A percentile compares a stretch with the other conserved stretches of the same genome.
phyloP scores from a whole-genome alignment of 1,139 yeast species.

The Candida tropicalis region DNA sequence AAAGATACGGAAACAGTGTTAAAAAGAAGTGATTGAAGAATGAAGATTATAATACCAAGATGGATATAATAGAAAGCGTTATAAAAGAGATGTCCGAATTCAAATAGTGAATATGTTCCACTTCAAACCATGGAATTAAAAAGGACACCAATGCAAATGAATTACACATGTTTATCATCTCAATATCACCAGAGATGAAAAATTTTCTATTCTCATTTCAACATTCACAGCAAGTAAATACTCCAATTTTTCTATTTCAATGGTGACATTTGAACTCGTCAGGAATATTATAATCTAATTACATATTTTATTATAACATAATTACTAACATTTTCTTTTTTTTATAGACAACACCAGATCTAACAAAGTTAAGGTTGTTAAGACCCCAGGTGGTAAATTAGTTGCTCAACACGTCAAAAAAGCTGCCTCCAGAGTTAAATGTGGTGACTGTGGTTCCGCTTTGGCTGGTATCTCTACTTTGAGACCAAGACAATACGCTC shows the following conservation, averaged over 20 bases:
- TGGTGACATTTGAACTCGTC: not conserved
- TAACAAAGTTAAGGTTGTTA: constrained; percentile 98
- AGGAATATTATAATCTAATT: not conserved
- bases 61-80: too few relatives aligned
- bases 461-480: constrained; percentile 91
- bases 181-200: too few relatives aligned
- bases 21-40: too few relatives aligned
- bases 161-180: too few relatives aligned
- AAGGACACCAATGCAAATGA: too few relatives aligned
- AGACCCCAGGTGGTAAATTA: constrained; percentile 99
- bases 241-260: not conserved
- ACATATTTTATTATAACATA: not conserved
- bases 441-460: constrained; percentile 97
- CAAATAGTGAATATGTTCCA: too few relatives aligned
- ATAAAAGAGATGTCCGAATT: too few relatives aligned
- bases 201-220: constrained; percentile 1
- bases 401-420: constrained; percentile 98
- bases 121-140: too few relatives aligned
- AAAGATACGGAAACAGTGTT: not conserved
- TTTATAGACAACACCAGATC: constrained; percentile 92
- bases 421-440: constrained; percentile 92
- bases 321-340: constrained; percentile 38
- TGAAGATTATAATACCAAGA: too few relatives aligned
- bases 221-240: too few relatives aligned
- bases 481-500: constrained; percentile 98